Conservation (phyloP, 2,329 filamentous ascomycete species). For the Coniochaeta sp. region DNA sequence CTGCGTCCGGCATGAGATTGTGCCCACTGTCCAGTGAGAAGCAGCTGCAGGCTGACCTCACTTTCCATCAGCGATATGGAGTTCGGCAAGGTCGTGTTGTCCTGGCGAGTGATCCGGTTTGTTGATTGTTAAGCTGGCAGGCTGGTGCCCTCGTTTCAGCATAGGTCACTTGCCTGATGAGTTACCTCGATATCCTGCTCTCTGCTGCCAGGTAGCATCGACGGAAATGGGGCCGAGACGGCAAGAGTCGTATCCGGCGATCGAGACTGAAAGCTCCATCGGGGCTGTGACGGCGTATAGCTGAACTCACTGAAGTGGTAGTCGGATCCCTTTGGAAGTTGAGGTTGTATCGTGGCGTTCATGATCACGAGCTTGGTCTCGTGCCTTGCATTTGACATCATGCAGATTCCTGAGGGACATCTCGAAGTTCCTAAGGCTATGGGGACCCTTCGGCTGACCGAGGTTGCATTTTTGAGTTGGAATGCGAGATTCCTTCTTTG, state of each 20-base stretch:
- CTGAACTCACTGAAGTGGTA: no score
- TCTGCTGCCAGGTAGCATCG: no score
- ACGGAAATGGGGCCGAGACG: no score
- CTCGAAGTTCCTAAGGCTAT: not conserved
- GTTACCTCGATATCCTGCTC: no score
- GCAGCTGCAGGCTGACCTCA: not conserved
- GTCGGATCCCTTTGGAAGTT: no score
- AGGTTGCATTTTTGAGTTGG: not conserved
- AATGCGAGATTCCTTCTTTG: not conserved
- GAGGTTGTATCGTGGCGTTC: not conserved
- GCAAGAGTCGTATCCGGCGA: no score
- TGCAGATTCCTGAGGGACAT: not conserved
- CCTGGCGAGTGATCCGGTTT: no score
- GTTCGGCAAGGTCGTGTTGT: not conserved
- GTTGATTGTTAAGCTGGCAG: no score
- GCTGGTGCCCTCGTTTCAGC: no score
- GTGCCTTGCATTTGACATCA: not conserved
- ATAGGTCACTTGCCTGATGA: no score
- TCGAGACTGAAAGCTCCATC: no score
- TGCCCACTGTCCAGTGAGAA: not conserved
- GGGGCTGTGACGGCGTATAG: not conserved
- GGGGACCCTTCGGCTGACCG: not conserved
- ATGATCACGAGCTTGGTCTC: not conserved
- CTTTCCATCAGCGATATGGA: not conserved
- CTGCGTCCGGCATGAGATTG: not conserved